A percentile compares a stretch with the other conserved stretches of the same genome.
phyloP scores from a whole-genome alignment of 371 early-diverging fungal genomes.

The Lichtheimia ornata region DNA sequence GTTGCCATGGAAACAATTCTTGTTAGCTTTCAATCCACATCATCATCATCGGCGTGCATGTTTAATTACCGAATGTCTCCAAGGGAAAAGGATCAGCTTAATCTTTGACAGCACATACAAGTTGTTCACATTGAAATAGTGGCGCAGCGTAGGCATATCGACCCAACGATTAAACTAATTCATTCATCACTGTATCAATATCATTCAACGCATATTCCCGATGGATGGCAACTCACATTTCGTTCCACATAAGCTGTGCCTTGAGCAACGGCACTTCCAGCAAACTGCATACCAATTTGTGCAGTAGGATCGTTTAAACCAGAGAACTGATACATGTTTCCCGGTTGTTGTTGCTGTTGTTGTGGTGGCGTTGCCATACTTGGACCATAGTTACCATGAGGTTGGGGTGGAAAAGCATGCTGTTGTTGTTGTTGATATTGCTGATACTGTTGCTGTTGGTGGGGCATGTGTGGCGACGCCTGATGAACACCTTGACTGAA shows the following conservation, averaged over 20 bases:
- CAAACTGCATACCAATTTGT: constrained; percentile 96
- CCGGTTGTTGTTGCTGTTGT: constrained; percentile 14
- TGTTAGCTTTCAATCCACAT: not conserved
- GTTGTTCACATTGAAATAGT: constrained; percentile 97
- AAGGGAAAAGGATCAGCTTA: constrained; percentile 91
- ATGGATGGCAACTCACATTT: constrained; percentile 65
- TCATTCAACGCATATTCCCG: not conserved
- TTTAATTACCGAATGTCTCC: constrained; percentile 80
- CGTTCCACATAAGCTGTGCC: constrained; percentile 91
- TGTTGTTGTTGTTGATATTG: constrained; percentile 42
- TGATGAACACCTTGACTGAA: constrained; percentile 53
- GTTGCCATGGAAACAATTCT: too few species aligned
- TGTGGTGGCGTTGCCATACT: constrained; percentile 35
- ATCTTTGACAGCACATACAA: constrained; percentile 91
- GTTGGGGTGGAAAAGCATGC: constrained; percentile 35
- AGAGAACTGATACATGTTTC: constrained; percentile 54
- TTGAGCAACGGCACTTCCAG: constrained; percentile 85
- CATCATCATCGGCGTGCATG: constrained; percentile 27
- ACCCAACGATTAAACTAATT: constrained; percentile 81
- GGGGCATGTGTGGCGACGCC: constrained; percentile 51
- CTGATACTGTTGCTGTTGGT: constrained; percentile 37
- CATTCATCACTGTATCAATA: not conserved
- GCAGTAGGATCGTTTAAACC: constrained; percentile 78
- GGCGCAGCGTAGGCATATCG: constrained; percentile 82
- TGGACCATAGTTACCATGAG: constrained; percentile 30